phyloP scores from a whole-genome alignment of 2,329 filamentous ascomycete species.

The Berkeleyomyces rouxiae region DNA sequence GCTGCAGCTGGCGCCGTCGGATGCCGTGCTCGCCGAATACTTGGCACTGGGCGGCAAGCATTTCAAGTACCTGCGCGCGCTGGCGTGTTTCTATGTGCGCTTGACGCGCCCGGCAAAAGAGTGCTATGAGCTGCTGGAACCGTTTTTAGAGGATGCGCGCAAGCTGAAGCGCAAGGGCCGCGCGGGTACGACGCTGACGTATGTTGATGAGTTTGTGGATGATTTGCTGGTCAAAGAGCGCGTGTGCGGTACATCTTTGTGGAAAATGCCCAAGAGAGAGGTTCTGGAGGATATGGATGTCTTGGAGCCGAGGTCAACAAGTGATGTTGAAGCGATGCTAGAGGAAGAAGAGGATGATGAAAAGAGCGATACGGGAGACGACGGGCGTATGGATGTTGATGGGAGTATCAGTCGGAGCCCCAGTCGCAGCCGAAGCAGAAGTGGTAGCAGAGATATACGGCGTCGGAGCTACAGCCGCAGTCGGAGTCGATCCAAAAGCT shows the following conservation, averaged over 20 bases:
- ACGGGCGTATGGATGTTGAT: constrained; percentile 17
- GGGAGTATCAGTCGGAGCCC: constrained; percentile 3
- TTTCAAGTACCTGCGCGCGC: constrained; percentile 75
- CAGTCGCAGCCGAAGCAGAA: background rate
- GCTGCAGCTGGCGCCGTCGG: constrained; percentile 67
- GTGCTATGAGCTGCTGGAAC: constrained; percentile 67
- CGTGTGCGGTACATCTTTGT: constrained; percentile 79
- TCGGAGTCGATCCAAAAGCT: constrained; percentile 16
- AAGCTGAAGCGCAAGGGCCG: constrained; percentile 68
- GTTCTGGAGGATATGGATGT: constrained; percentile 78
- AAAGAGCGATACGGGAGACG: constrained; percentile 14
- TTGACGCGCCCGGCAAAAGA: constrained; percentile 70
- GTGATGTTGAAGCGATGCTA: constrained; percentile 57
- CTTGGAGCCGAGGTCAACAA: constrained; percentile 68
- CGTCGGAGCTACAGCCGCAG: constrained; percentile 13
- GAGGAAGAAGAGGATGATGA: constrained; percentile 33
- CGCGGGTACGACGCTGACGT: constrained; percentile 58
- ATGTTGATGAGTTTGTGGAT: constrained; percentile 85
- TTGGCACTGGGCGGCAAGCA: constrained; percentile 56
- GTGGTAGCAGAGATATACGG: background rate
- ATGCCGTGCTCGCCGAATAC: constrained; percentile 67
- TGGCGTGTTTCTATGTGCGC: constrained; percentile 87
- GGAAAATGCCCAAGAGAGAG: constrained; percentile 73
- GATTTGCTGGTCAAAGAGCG: constrained; percentile 77
- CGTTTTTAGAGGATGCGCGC: constrained; percentile 61